These are phyloP conservation scores for Pseudocercospora eumusae DNA, from an alignment of 2,329 filamentous ascomycete species.

Conservation along the genomic window DNA sequence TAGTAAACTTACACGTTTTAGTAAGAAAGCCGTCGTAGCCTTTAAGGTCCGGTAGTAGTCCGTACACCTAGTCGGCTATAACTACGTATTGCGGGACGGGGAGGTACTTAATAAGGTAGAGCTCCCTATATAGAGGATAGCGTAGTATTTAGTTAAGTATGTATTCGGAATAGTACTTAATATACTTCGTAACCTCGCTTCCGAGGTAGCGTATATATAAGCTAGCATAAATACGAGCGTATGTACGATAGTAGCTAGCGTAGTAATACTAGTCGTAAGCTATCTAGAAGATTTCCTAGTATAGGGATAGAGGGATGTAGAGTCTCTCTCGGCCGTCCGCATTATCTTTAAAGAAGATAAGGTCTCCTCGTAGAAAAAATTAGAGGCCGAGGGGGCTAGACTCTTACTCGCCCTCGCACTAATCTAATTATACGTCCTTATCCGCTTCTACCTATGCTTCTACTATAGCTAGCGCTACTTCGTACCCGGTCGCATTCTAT, in stretches of 20 bases:
- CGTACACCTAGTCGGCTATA: constrained; percentile 1
- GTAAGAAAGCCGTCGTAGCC: neutral
- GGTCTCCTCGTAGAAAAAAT: neutral
- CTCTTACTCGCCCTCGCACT: too few species aligned
- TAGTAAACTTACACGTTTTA: neutral
- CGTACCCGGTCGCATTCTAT: too few species aligned
- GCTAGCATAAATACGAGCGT: neutral
- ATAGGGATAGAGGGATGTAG: neutral
- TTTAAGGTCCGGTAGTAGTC: neutral
- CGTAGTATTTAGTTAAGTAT: neutral
- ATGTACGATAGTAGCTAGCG: neutral
- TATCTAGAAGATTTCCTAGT: neutral
- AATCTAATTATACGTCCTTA: too few species aligned
- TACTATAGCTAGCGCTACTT: too few species aligned
- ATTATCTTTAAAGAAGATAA: neutral
- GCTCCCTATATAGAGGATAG: neutral
- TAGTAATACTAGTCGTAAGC: neutral
- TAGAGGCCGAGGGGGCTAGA: neutral
- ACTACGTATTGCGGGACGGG: neutral
- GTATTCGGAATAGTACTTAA: neutral
- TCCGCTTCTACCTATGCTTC: too few species aligned
- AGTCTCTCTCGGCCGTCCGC: neutral
- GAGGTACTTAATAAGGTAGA: neutral
- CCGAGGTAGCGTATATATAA: neutral
- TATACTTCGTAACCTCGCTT: neutral